These are phyloP conservation scores for Ganoderma leucocontextum DNA, from an alignment of 1,284 basidiomycete genomes.

Conservation along the genomic window DNA sequence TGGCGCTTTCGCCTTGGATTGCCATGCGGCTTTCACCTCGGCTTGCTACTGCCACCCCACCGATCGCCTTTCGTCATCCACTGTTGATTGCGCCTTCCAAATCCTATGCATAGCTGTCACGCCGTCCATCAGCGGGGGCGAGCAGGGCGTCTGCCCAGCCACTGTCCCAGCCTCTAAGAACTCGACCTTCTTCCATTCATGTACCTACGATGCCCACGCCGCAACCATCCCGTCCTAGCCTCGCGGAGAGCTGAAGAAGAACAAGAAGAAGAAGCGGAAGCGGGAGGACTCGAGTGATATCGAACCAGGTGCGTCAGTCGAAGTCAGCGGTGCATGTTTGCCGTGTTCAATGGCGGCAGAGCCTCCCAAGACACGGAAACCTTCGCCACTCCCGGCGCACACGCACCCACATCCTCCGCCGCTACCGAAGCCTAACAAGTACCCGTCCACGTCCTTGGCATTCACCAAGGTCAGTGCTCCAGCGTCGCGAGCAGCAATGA, in stretches of 20 bases:
- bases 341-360: too few species aligned
- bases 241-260: slow-evolving; percentile 64
- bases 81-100: background rate
- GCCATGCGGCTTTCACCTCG: background rate
- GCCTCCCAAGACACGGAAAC: too few species aligned
- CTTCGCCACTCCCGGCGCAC: too few species aligned
- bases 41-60: background rate
- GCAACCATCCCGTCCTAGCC: slow-evolving; percentile 40
- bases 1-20: too few species aligned
- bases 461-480: too few species aligned
- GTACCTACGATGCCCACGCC: slow-evolving; percentile 46
- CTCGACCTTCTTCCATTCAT: slow-evolving; percentile 50
- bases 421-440: too few species aligned
- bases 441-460: too few species aligned
- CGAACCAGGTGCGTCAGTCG: slow-evolving; percentile 56
- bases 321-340: too few species aligned
- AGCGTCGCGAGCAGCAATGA: too few species aligned
- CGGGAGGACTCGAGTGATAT: slow-evolving; percentile 80
- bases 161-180: slow-evolving; percentile 41
- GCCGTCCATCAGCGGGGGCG: slow-evolving; percentile 58
- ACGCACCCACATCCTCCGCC: too few species aligned
- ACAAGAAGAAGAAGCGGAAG: slow-evolving; percentile 85
- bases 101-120: slow-evolving; percentile 47
- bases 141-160: slow-evolving; percentile 45
- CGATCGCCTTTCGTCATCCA: background rate